Evolutionary conservation across 2,329 filamentous ascomycete genomes (phyloP), one percentile per base, ranked within the genome.

Genomic region (Apiospora hydei): DNA sequence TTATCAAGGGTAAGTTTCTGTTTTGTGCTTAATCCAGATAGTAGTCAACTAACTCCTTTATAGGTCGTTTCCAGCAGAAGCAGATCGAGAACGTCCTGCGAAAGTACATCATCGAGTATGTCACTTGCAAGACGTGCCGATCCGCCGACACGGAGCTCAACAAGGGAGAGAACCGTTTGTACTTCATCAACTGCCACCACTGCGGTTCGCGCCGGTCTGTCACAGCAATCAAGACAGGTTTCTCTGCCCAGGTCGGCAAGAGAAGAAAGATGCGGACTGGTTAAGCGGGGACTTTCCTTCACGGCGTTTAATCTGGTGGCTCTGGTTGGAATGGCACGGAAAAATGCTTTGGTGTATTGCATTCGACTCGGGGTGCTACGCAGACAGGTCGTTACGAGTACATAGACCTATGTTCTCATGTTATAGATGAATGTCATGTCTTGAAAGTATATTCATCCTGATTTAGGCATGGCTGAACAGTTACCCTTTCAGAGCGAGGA

Each of bases 191-290:
- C 73, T 98, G 96, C 91, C 98, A 96, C 86, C 93, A 92, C 72
- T 94, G 93, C 80, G 92, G 92, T 75, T 93, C 91, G 70, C 89
- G 96, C 85, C 93, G 95, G 82, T 95, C 92, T 81, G 96, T 98
- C 82, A 94, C 94, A 73, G 95, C 96, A 77, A 99, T 99, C 93
- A 99, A 99, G 92, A 98, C 95, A 74, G 96, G 96, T 95, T 99
- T 99, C 95, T 97, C 95, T 81, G 96, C 96, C 84, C 96, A 98
- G 87, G 94, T 99, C 84, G 96, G 96, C 84, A 98, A 98, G 93
- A 93, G 96, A 90, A 96, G 92, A 89, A 97, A 97, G 90, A 93
- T 95, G 87, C 90, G 68, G 34, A 64, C 57, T 64, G 57, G 57
- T 64, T 64, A 64, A 64, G 57, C 57, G 34, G 57, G 57, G 57